Percentiles rank a stretch among this genome's conserved stretches.
Evolutionary conservation across 129 eudicot species (phyloP).

Genomic region (Heracleum sosnowskyi): DNA sequence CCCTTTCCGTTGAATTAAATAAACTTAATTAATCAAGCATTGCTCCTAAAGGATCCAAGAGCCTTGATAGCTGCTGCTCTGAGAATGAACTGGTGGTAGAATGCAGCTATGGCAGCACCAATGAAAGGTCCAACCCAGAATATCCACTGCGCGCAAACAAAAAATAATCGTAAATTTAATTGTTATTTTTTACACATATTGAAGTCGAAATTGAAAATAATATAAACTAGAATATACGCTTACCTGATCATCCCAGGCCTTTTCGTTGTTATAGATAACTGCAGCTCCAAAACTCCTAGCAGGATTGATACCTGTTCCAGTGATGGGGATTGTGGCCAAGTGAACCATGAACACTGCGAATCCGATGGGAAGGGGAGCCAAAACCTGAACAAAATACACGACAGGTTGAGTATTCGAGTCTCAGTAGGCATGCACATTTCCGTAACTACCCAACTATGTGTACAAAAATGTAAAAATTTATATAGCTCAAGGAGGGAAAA

Average conservation of each 20-base stretch:
- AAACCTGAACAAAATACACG: slow-evolving; percentile 21
- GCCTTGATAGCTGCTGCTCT: slow-evolving; percentile 71
- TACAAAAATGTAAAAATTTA: neutral
- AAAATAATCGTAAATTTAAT: neutral
- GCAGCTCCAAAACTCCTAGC: slow-evolving; percentile 64
- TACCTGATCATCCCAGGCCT: slow-evolving; percentile 66
- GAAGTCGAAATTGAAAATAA: neutral
- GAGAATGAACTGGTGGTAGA: slow-evolving; percentile 66
- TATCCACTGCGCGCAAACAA: slow-evolving; percentile 38
- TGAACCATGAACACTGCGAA: slow-evolving; percentile 65
- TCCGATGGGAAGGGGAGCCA: slow-evolving; percentile 67
- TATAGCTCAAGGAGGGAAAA: neutral
- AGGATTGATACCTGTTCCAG: slow-evolving; percentile 61
- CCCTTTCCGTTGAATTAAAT: neutral
- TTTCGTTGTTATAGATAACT: slow-evolving; percentile 39
- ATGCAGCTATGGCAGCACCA: slow-evolving; percentile 69
- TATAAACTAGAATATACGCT: no score
- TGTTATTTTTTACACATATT: neutral
- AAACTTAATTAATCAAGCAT: slow-evolving; percentile 19
- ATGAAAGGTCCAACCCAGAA: slow-evolving; percentile 80
- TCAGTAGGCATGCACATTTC: no score
- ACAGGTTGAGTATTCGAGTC: neutral
- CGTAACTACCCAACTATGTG: neutral
- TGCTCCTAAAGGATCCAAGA: slow-evolving; percentile 74
- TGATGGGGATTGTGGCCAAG: slow-evolving; percentile 55